Base-by-base conservation (phyloP, 164 flowering plant genomes). In the Chimonanthus salicifolius region DNA sequence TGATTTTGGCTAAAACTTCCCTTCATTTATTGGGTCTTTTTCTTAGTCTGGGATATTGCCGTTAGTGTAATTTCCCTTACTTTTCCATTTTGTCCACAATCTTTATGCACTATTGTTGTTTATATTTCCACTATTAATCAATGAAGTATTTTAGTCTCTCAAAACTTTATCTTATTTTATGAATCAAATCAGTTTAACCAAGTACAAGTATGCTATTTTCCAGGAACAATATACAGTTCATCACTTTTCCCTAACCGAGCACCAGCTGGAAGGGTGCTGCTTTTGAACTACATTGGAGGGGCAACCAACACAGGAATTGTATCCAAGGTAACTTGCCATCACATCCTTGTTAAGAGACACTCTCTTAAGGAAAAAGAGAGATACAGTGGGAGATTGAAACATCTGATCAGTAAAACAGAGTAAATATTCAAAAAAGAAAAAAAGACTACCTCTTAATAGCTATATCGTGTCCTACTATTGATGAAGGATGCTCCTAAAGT, bases 141-240 rank as follows among this genome's bases (percentile, higher is more conserved):
- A 33, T 33, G 33, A 33, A 33, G 33, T 33, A 33, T 33, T 33
- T 33, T 0, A 21, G 33, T 33, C 33, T 33, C 33, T 33, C 33
- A 33, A 33, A 33, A 33, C 33, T 33, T 33, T 33, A 33, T 33
- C 0, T 54, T 10, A 10, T 54, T 54, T 54, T 54, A 54, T 54
- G 60, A 54, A 3, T 54, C 7, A 43, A 44, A 15, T 6, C 20
- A 66, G 48, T 44, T 10, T 66, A 13, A 66, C n/a, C 68, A 44
- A 66, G 48, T 44, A 44, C 44, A 44, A 66, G 44, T 3, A 66
- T 44, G n/a, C n/a, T 64, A 45, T 44, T 54, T 18, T 74, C 72
- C 86, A 95, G 99, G 98, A 81, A 95, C 99, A 49, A 87, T 92
- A 81, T 93, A 95, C 85, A 91, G 99, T 83, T 93, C 98, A 74